phyloP scores from a whole-genome alignment of 768 basidiomycete species.

The Lactarius deliciosus region DNA sequence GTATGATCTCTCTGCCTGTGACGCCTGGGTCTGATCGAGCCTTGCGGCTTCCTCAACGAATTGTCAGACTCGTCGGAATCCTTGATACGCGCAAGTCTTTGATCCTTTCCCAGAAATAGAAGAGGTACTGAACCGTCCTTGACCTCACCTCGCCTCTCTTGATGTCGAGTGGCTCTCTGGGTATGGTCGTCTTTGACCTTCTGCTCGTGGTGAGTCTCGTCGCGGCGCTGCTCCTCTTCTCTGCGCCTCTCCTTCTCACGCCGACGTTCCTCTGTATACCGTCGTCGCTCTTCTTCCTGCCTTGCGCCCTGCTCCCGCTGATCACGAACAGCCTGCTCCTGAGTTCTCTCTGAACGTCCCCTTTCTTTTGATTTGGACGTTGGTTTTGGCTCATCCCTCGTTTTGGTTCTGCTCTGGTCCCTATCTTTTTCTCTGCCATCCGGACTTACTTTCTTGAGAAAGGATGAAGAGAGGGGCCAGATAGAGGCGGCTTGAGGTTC shows the following conservation, averaged over 20 bases:
- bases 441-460: constrained; percentile 32
- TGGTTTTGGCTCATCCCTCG: constrained; percentile 15
- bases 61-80: constrained; percentile 31
- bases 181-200: constrained; percentile 27
- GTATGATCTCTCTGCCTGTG: constrained; percentile 21
- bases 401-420: constrained; percentile 15
- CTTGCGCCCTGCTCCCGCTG: constrained; percentile 18
- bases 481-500: constrained; percentile 18
- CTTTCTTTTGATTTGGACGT: constrained; percentile 27
- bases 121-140: constrained; percentile 30
- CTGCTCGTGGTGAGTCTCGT: constrained; percentile 29
- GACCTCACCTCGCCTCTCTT: constrained; percentile 23
- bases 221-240: constrained; percentile 28
- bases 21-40: constrained; percentile 23
- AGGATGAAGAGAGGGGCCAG: constrained; percentile 26
- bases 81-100: constrained; percentile 28
- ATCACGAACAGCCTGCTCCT: constrained; percentile 29
- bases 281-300: constrained; percentile 25
- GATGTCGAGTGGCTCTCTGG: constrained; percentile 17
- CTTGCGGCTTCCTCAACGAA: constrained; percentile 21
- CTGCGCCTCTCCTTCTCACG: constrained; percentile 29
- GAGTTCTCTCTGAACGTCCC: constrained; percentile 28
- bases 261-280: constrained; percentile 30
- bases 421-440: constrained; percentile 21
- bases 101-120: constrained; percentile 12